Evolutionary conservation across 2,329 filamentous ascomycete species (phyloP).

Genomic region (Fusarium falciforme): DNA sequence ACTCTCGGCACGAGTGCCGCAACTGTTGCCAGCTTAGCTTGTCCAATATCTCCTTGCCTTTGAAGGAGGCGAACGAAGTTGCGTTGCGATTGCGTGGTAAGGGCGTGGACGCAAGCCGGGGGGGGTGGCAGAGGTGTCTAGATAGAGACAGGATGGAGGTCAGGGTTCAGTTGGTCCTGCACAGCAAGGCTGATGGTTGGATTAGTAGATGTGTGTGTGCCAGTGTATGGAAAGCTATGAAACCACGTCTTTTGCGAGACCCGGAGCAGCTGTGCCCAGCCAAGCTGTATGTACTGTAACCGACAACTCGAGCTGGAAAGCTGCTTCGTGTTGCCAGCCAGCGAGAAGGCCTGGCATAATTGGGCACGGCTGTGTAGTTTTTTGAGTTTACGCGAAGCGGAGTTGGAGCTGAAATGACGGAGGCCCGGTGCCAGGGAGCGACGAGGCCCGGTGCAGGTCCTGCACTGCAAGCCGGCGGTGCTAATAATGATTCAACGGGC

Average conservation of each 20-base stretch:
- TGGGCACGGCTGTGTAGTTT: slow-evolving; percentile 25
- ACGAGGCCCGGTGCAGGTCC: slow-evolving; percentile 6
- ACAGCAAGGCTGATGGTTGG: slow-evolving; percentile 1
- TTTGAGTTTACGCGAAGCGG: slow-evolving; percentile 38
- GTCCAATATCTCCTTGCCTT: slow-evolving; percentile 22
- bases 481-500: slow-evolving; percentile 20
- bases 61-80: slow-evolving; percentile 26
- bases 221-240: slow-evolving; percentile 4
- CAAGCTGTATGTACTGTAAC: not conserved
- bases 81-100: slow-evolving; percentile 17
- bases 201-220: not conserved
- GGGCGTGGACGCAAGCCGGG: slow-evolving; percentile 12
- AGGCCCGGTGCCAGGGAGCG: slow-evolving; percentile 15
- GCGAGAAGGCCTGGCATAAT: slow-evolving; percentile 21
- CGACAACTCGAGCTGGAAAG: not conserved
- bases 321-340: not conserved
- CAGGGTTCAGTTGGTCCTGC: not conserved
- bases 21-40: slow-evolving; percentile 1
- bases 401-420: slow-evolving; percentile 39
- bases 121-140: slow-evolving; percentile 14
- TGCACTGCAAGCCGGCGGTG: slow-evolving; percentile 5
- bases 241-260: not conserved
- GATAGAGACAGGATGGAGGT: slow-evolving; percentile 14
- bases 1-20: slow-evolving; percentile 25
- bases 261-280: not conserved